Evolutionary conservation across 257 asterid species (phyloP), one percentile per base, ranked within the genome.

Genomic region (Penstemon davidsonii): DNA sequence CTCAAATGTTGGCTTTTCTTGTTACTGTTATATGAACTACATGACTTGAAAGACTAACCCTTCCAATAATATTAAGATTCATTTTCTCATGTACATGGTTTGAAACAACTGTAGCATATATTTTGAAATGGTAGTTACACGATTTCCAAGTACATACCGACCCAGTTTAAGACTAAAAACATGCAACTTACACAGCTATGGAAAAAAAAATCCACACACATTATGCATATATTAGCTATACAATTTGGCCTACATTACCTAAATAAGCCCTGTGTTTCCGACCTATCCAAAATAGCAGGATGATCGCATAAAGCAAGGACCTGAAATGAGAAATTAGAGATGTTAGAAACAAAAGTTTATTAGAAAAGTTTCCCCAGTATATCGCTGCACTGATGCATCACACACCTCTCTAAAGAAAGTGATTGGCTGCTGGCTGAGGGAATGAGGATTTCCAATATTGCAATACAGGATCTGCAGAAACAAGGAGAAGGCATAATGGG

Each of bases 361-460:
- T 44, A 6, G 56, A 44, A 63, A 45, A 13, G 33, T 25, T 25
- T 25, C 33, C 33, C 41, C 6, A n/a, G 7, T 8, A 19, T 7
- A 63, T 9, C 11, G 12, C 55, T 55, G 65, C 47, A 18, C 10
- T 12, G 59, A 49, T 52, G 47, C 44, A 73, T 39, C 3, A 67
- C 86, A 12, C 9, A 93, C 98, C 98, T 93, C 98, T 79, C 98
- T 86, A 75, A 93, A 93, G 79, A 93, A 93, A 12, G 97, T 88
- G 80, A 93, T 83, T 56, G 98, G 97, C 75, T 88, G 96, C 83
- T 93, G 98, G 63, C 90, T 96, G 52, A 93, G 89, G 45, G 97
- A 84, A 69, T 93, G 98, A 67, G 98, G 98, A 72, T 93, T 93
- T 56, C 98, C 98, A 55, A 90, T 93, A 55, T 90, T 93, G 84